These are phyloP conservation scores for Lumnitzera racemosa DNA, from an alignment of 345 rosid species.

Conservation along the genomic window DNA sequence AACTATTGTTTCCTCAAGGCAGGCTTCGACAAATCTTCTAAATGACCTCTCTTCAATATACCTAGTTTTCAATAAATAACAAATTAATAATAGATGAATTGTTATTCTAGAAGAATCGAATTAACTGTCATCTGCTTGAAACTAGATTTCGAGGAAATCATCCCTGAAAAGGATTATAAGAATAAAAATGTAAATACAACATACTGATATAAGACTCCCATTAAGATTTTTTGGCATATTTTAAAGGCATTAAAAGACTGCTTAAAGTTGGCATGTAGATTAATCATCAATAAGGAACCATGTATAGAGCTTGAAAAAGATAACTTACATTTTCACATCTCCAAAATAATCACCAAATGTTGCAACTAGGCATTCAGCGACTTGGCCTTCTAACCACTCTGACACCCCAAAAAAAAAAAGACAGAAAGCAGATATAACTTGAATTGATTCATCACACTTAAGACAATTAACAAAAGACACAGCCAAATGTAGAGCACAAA, in stretches of 20 bases:
- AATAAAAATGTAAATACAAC: too few species aligned
- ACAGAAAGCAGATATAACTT: background rate
- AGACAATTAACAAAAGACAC: background rate
- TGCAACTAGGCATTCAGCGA: constrained; percentile 86
- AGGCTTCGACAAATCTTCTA: constrained; percentile 92
- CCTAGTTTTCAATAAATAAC: constrained; percentile 35
- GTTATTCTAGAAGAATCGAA: too few species aligned
- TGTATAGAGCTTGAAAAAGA: too few species aligned
- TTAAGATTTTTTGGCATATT: too few species aligned
- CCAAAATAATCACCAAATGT: constrained; percentile 94
- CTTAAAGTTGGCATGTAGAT: too few species aligned
- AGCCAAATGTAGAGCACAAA: background rate
- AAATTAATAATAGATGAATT: too few species aligned
- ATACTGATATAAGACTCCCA: too few species aligned
- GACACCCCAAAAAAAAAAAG: constrained; percentile 26
- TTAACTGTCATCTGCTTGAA: too few species aligned
- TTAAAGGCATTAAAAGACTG: too few species aligned
- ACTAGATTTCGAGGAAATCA: too few species aligned
- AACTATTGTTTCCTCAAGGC: constrained; percentile 84
- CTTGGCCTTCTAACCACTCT: constrained; percentile 98
- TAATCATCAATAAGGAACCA: too few species aligned
- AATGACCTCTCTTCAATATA: constrained; percentile 94
- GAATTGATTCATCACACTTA: background rate
- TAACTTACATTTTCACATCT: constrained; percentile 90
- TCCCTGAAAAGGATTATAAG: too few species aligned